phyloP scores from a whole-genome alignment of 345 rosid species.

The Salix exigua region DNA sequence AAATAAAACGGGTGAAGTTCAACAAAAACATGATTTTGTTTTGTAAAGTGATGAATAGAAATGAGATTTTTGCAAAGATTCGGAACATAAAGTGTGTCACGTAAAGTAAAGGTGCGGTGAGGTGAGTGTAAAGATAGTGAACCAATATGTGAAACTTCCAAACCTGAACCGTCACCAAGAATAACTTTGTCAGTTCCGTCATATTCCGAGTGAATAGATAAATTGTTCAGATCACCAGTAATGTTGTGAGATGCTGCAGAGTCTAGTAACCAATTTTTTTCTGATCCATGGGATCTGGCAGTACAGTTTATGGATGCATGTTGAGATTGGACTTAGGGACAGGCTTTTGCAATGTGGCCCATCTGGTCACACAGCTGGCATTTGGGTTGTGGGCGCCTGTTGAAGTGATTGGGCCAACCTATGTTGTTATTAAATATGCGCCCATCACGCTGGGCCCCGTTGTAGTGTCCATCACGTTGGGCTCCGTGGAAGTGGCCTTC shows the following conservation, averaged over 20 bases:
- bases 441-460: neutral
- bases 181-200: neutral
- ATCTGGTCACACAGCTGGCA: neutral
- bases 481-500: too few relatives aligned
- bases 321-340: too few relatives aligned
- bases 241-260: too few relatives aligned
- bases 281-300: too few relatives aligned
- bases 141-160: neutral
- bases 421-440: fast-evolving
- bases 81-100: neutral
- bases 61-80: neutral
- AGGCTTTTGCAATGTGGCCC: too few relatives aligned
- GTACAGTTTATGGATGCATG: too few relatives aligned
- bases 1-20: too few relatives aligned
- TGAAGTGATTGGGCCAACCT: fast-evolving
- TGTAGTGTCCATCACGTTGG: too few relatives aligned
- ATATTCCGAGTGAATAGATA: too few relatives aligned
- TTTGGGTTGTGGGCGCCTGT: neutral
- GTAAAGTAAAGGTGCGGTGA: neutral
- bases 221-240: too few relatives aligned
- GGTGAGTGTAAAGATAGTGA: neutral
- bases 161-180: neutral
- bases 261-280: too few relatives aligned
- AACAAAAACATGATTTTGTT: too few relatives aligned
- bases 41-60: neutral